Percentiles rank a stretch among this genome's conserved stretches.
phyloP scores from a whole-genome alignment of 2,329 filamentous ascomycete species.

The Metarhizium humberi region DNA sequence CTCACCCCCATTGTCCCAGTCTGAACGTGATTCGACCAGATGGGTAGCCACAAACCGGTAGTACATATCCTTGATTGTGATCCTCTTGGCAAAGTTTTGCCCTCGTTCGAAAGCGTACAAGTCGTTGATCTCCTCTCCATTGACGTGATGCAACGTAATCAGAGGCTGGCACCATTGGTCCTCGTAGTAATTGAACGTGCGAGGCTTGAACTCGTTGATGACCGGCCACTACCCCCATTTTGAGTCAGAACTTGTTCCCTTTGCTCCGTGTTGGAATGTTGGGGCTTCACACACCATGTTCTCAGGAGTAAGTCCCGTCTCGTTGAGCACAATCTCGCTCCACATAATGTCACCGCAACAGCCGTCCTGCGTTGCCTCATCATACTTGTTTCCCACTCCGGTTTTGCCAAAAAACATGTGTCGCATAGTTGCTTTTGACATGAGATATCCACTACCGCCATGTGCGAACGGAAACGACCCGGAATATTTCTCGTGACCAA shows the following conservation, averaged over 20 bases:
- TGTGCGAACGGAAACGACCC: constrained; percentile 39
- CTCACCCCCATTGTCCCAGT: constrained; percentile 45
- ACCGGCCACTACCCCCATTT: constrained; percentile 33
- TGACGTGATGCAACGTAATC: constrained; percentile 46
- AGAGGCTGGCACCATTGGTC: constrained; percentile 45
- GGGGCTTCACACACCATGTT: constrained; percentile 26
- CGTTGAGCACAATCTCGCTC: constrained; percentile 32
- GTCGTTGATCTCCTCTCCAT: constrained; percentile 36
- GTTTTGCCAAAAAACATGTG: constrained; percentile 29
- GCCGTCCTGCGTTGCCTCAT: constrained; percentile 26
- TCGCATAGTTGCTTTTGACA: constrained; percentile 43
- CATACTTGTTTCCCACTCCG: constrained; percentile 36
- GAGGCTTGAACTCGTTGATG: constrained; percentile 45
- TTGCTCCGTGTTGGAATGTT: background rate
- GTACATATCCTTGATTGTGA: constrained; percentile 39
- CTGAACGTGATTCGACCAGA: constrained; percentile 27
- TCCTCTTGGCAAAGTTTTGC: constrained; percentile 17
- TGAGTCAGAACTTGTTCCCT: no score
- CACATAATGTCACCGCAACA: constrained; percentile 46
- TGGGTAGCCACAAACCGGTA: constrained; percentile 32
- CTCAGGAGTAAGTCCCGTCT: constrained; percentile 27
- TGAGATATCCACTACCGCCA: constrained; percentile 44
- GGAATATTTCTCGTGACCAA: constrained; percentile 38
- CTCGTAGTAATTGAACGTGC: constrained; percentile 33
- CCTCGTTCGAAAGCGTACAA: constrained; percentile 45